A percentile compares a stretch with the other conserved stretches of the same genome.
Conservation (phyloP, 2,329 filamentous ascomycete genomes). For the Coleophoma cylindrospora region DNA sequence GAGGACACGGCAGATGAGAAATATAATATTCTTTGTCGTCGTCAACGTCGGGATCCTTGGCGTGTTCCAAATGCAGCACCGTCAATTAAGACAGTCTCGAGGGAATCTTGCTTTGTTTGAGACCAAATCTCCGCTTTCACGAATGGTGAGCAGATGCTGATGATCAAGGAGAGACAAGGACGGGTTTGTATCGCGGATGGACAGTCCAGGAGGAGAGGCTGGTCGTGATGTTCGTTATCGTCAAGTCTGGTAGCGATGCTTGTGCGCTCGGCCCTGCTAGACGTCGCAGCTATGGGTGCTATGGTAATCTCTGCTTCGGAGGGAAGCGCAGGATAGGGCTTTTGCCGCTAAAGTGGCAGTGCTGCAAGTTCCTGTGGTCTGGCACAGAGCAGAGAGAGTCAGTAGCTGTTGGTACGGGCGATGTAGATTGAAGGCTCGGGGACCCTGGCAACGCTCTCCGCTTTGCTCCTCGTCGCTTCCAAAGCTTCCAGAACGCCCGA, state of each 20-base stretch:
- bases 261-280: conserved; percentile 22
- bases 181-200: not conserved
- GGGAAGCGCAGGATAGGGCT: not conserved
- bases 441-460: too few species aligned
- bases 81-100: not conserved
- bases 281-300: conserved; percentile 21
- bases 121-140: not conserved
- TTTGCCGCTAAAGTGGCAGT: conserved; percentile 3
- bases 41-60: not conserved
- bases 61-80: not conserved
- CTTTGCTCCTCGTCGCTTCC: not conserved
- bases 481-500: conserved; percentile 9
- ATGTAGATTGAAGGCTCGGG: too few species aligned
- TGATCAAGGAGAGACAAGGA: not conserved
- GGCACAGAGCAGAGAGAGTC: too few species aligned
- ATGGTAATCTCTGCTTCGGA: conserved; percentile 10
- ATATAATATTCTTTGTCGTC: conserved; percentile 3
- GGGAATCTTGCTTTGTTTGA: too few species aligned
- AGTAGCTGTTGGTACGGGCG: too few species aligned
- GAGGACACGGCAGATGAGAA: not conserved
- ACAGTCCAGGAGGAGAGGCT: not conserved
- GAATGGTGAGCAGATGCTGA: not conserved
- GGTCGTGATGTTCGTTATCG: conserved; percentile 1
- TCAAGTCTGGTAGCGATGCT: conserved; percentile 3
- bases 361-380: not conserved